Base-by-base conservation (phyloP, 805 yeast genomes). In the Candida andamanensis region DNA sequence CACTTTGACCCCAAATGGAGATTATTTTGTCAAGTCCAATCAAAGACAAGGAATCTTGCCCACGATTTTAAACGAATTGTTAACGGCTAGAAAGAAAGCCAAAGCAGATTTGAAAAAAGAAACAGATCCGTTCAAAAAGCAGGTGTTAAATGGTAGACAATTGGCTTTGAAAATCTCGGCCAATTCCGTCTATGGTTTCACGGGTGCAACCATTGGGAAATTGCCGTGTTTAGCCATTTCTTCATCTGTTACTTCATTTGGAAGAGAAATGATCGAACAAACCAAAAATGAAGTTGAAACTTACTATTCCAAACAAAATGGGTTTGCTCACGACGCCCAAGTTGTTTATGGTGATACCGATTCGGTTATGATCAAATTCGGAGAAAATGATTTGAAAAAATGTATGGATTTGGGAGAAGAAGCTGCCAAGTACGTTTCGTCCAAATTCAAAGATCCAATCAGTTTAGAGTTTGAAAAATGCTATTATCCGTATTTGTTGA, bases 281-380 rank as follows among this genome's bases (percentile, higher is more conserved):
- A 92, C 98, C 0, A 92, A 90, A 48, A 67, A 71, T 29, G 85
- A 81, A 40, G 97, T 92, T 3, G 89, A 87, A 57, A 76, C 78
- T 24, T 72, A 76, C 35, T 92, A 87, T 51, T 72, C 77, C 8
- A 80, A 77, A n/a, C 75, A 74, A 35, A 86, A 90, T 56, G 97
- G 97, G 1, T 81, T 69, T 48, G 69, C 74, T n/a, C 78, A 71
- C 51, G 95, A 92, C 60, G 80, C 97, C 0, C 74, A 81, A 44
- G 98, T 92, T 40, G 81, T 92, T 24, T 92, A 92, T 54, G 99
- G 99, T 68, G 99, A 92, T 59, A 92, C 99, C 0, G 99, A 92
- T 72, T 94, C 98, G 6, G 99, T 92, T 12, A 94, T 92, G 98
- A 96, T 92, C 26, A 89, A 86, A 52, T 92, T 92, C 63, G 99